Base-by-base conservation (phyloP, 148 eudicot species). In the Diospyros kaki region DNA sequence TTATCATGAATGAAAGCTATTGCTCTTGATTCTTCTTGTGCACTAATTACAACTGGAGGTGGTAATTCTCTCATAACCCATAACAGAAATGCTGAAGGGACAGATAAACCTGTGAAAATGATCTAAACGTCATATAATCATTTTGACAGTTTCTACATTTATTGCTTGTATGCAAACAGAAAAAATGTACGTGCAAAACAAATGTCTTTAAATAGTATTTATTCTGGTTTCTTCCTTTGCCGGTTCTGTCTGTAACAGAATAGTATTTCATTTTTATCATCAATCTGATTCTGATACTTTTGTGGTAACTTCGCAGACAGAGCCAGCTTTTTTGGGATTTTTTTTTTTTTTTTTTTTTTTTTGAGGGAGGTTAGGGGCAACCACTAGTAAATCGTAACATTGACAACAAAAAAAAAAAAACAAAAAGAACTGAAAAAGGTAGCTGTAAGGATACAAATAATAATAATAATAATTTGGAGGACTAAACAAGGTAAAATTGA, bases 41-140 rank as follows among this genome's bases (percentile, higher is more conserved):
- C 76, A 64, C 63, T 73, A 55, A 76, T 77, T 9, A 62, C 76
- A 63, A 81, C 58, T 51, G 88, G 74, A 67, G 93, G 94, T 70
- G 98, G 97, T 67, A 94, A 75, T 81, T 90, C 97, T 81, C 93
- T 90, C 98, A 94, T 94, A 74, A 90, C 87, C 89, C 92, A 88
- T 66, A 94, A 79, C 44, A 94, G 81, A 79, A 91, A 87, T 1
- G 85, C 92, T 46, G 98, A 90, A 40, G 98, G 97, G 58, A 86
- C 82, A 17, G 98, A 91, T 72, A 91, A 82, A 85, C 98, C 98
- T 94, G 87, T 73, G 51, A 56, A 64, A 79, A 63, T 48, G 59
- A 79, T 56, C 2, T 42, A 61, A 78, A 71, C 40, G 61, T 9
- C 43, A 71, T 48, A 43, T 62, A 55, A 54, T 12, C 43, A 17